Evolutionary conservation across 2,329 filamentous ascomycete species (phyloP), one percentile per base, ranked within the genome.

Genomic region (Annulohypoxylon truncatum): DNA sequence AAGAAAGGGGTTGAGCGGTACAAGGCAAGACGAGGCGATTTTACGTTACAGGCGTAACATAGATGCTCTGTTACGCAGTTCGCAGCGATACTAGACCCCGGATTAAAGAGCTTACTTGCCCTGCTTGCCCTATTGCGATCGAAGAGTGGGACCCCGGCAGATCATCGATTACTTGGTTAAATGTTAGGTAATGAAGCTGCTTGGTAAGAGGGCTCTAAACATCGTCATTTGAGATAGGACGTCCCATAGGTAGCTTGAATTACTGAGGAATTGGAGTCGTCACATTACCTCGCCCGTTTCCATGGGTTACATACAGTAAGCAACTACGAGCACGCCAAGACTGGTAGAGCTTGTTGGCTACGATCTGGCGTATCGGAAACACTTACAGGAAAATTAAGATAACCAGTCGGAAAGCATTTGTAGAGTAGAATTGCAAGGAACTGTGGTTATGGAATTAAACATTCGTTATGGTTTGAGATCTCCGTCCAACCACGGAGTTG

Each of bases 221-320:
- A 67, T 31, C 38, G 29, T 67, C 64, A 66, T 68, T 55, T 61
- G 61, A 68, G 65, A 68, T 59, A 62, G 40, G 46, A 59, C 44
- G 60, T 66, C 60, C 55, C 60, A 67, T 66, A 66, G 52, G 35
- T 58, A 64, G 53, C 26, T 66, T 20, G 22, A 68, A 65, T 65
- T 69, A 65, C 66, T 71, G 61, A 59, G 61, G 52, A 64, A 55
- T 69, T 65, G 67, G 58, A 66, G 65, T 65, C 35, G 61, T 68
- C 64, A 70, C 67, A 70, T 70, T 68, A 63, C 67, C 59, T 68
- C 58, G 60, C 61, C 40, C 35, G 46, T 65, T 67, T 58, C 59
- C 42, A 57, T 64, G 58, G 61, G 69, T 67, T 71, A 71, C 67
- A 68, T 69, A 71, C 69, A 71, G 69, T 71, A 71, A 71, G 69